Evolutionary conservation across 1,284 basidiomycete species (phyloP).

Genomic region (Neonothopanus nambi): DNA sequence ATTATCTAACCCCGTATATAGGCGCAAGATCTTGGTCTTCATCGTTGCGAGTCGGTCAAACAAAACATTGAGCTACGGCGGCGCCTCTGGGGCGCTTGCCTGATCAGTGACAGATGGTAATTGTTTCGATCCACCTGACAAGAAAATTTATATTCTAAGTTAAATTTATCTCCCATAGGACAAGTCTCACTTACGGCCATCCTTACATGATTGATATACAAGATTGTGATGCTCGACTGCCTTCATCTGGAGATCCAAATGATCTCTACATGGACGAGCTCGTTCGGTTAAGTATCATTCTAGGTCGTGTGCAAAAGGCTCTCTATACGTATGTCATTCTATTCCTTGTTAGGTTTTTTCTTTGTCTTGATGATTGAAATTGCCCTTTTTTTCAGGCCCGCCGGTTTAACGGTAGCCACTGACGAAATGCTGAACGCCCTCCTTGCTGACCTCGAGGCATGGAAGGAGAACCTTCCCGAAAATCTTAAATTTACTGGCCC

Average conservation of each 20-base stretch:
- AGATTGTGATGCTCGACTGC: slow-evolving; percentile 90
- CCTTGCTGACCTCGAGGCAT: slow-evolving; percentile 73
- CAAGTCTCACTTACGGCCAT: slow-evolving; percentile 78
- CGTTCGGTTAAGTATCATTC: slow-evolving; percentile 82
- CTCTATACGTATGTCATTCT: slow-evolving; percentile 69
- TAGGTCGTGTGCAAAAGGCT: slow-evolving; percentile 88
- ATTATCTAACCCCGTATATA: slow-evolving; percentile 30
- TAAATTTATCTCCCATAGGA: slow-evolving; percentile 46
- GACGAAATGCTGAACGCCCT: slow-evolving; percentile 76
- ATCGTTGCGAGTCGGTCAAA: slow-evolving; percentile 81
- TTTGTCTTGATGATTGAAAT: no score
- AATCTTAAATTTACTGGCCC: slow-evolving; percentile 74
- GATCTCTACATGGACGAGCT: slow-evolving; percentile 84
- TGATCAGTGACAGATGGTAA: slow-evolving; percentile 90
- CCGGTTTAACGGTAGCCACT: slow-evolving; percentile 79
- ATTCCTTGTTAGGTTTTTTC: slow-evolving; percentile 4
- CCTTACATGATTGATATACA: slow-evolving; percentile 91
- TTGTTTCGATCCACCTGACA: slow-evolving; percentile 8
- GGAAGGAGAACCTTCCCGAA: slow-evolving; percentile 76
- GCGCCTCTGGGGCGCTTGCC: slow-evolving; percentile 87
- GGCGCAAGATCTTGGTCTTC: slow-evolving; percentile 92
- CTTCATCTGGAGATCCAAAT: slow-evolving; percentile 71
- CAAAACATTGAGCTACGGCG: slow-evolving; percentile 80
- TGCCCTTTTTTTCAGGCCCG: slow-evolving; percentile 62
- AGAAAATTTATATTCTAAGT: no score